Percentiles rank a stretch among this genome's conserved stretches.
Evolutionary conservation across 129 eudicot genomes (phyloP).

Genomic region (Escallonia rubra): DNA sequence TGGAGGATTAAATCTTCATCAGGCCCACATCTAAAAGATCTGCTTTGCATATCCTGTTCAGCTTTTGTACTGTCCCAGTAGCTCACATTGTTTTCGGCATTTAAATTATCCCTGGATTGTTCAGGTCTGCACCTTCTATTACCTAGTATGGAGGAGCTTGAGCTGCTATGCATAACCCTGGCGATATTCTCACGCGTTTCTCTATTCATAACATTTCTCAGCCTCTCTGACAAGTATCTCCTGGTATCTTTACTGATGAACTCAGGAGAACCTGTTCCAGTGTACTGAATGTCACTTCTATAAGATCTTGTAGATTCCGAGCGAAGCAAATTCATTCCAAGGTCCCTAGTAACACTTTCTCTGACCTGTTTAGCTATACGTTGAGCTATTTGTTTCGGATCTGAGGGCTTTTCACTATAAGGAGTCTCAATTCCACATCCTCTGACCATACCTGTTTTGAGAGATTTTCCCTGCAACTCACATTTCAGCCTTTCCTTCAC

Average conservation of each 20-base stretch:
- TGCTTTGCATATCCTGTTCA: slow-evolving; percentile 10
- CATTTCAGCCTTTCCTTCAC: slow-evolving; percentile 75
- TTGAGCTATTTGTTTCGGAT: slow-evolving; percentile 64
- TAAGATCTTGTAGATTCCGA: slow-evolving; percentile 84
- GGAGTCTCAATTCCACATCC: slow-evolving; percentile 94
- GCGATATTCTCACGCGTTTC: slow-evolving; percentile 30
- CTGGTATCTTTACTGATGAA: slow-evolving; percentile 51
- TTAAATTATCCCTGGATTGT: not conserved
- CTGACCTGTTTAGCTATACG: slow-evolving; percentile 60
- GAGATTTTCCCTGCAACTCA: slow-evolving; percentile 65
- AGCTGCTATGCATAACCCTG: slow-evolving; percentile 16
- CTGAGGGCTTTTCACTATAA: slow-evolving; percentile 58
- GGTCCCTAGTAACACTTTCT: slow-evolving; percentile 61
- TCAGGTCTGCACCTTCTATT: slow-evolving; percentile 18
- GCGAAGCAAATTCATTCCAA: slow-evolving; percentile 52
- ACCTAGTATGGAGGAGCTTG: slow-evolving; percentile 27
- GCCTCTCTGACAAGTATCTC: slow-evolving; percentile 58
- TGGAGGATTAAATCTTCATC: slow-evolving; percentile 20
- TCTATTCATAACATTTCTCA: slow-evolving; percentile 66
- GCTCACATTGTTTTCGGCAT: slow-evolving; percentile 24
- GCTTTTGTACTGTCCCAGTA: slow-evolving; percentile 13
- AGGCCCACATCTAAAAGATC: slow-evolving; percentile 11
- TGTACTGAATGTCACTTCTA: slow-evolving; percentile 54
- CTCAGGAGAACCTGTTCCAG: slow-evolving; percentile 66
- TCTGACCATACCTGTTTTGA: slow-evolving; percentile 42